Evolutionary conservation across 352 stramenopile species (phyloP), one percentile per base, ranked within the genome.

Genomic region (Globisporangium orthogonon): DNA sequence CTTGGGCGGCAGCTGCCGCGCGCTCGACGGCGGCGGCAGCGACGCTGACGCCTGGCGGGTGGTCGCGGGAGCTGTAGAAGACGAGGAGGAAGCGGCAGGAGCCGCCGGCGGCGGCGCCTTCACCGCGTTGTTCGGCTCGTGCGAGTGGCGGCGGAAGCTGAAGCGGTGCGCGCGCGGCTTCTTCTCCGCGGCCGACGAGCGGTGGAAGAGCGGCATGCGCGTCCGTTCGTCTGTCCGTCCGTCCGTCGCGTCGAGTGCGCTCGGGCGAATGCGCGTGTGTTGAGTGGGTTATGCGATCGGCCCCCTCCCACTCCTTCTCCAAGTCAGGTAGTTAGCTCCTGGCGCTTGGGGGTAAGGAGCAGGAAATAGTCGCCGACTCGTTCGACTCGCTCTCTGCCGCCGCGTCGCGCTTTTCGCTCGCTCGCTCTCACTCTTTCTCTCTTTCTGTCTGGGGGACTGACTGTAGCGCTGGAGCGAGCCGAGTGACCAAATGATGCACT

Each of bases 171-270:
- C 73, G 66, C 83, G 84, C 64, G 62, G 60, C 63, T 83, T 78
- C 54, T 68, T 63, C 51, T 69, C 49, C 58, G 70, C 76, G n/a
- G 44, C 18, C 18, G 44, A 31, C 33, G 79, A 73, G 41, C 74
- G 73, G 48, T 69, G 78, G 73, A 90, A 88, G 41, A 88, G 74
- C 65, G 76, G 73, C 79, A 89, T 89, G 44, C n/a, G 44, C 40
- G 40, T 17, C 17, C 33, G 33, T 43, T 23, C 23, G 23, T 23
- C 23, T 23, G 23, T 23, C 23, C 23, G 23, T 23, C 23, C 23
- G 23, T 23, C 23, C 23, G 23, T 23, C 23, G 23, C 23, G 23
- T 23, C 23, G 23, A 23, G 23, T 23, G 23, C 23, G 23, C 37
- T 17, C 37, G 37, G 37, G 10, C 37, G 44, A 49, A 49, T 31